Percentiles rank a stretch among this genome's conserved stretches.
Conservation (phyloP, 306 rosid genomes). For the Castanea crenata region DNA sequence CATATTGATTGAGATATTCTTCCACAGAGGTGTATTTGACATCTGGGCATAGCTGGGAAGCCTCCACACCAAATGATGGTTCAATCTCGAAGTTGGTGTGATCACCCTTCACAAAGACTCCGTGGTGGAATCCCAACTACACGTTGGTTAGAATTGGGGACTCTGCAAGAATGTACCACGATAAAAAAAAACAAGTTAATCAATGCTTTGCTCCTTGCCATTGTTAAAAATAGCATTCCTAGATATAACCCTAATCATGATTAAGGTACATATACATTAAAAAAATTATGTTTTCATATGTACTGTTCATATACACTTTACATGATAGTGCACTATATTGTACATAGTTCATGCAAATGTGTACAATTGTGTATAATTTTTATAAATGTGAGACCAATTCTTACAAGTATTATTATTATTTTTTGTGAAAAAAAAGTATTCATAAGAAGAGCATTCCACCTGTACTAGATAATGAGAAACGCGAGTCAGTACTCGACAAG, state of each 20-base stretch:
- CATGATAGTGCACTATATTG: no score
- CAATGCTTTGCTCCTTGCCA: not conserved
- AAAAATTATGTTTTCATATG: no score
- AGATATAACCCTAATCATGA: not conserved
- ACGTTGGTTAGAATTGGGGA: constrained; percentile 71
- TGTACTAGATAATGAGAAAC: no score
- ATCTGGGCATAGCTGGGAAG: constrained; percentile 73
- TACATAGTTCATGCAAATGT: no score
- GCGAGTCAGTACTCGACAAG: no score
- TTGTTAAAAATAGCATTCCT: not conserved
- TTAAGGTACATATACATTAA: no score
- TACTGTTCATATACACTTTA: no score
- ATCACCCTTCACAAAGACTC: constrained; percentile 77
- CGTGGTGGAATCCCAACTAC: constrained; percentile 58
- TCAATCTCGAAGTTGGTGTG: constrained; percentile 60
- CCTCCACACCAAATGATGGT: constrained; percentile 48
- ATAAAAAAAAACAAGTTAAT: not conserved
- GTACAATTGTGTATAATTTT: no score
- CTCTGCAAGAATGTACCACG: constrained; percentile 35
- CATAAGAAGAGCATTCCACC: no score
- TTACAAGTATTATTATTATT: no score
- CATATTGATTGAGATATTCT: constrained; percentile 47
- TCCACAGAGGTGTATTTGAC: constrained; percentile 80
- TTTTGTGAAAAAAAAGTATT: no score
- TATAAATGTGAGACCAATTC: no score